phyloP scores from a whole-genome alignment of 257 asterid genomes.

The Thymus mandschuricus region DNA sequence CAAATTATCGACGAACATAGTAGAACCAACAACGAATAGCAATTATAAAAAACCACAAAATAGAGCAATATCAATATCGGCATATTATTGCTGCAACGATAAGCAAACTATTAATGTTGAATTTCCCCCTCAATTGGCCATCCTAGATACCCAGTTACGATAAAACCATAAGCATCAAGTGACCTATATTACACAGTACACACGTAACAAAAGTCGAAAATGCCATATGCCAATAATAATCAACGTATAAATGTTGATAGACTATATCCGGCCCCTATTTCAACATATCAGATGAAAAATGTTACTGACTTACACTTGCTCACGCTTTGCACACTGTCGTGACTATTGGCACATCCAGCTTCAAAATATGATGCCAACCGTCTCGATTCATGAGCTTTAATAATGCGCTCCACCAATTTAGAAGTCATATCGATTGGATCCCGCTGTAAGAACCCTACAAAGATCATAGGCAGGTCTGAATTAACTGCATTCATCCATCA shows the following conservation, averaged over 20 bases:
- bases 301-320: conserved; percentile 66
- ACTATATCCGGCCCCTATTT: conserved; percentile 2
- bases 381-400: conserved; percentile 56
- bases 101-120: not conserved
- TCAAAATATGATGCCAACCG: conserved; percentile 63
- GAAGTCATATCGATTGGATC: conserved; percentile 52
- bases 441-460: conserved; percentile 54
- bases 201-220: conserved; percentile 10
- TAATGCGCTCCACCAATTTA: conserved; percentile 49
- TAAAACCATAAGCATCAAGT: not conserved
- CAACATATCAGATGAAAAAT: not conserved
- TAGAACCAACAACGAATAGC: conserved; percentile 23
- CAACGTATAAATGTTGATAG: not conserved
- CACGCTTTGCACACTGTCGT: conserved; percentile 51
- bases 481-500: conserved; percentile 18
- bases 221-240: not conserved
- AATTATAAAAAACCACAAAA: not conserved
- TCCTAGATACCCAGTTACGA: not conserved
- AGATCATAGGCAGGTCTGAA: conserved; percentile 18
- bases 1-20: conserved; percentile 33
- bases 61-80: not conserved
- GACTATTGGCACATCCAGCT: conserved; percentile 60
- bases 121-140: not conserved
- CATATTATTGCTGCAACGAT: not conserved
- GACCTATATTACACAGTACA: not conserved